Conservation (phyloP, 345 rosid genomes). For the Rhodamnia argentea region DNA sequence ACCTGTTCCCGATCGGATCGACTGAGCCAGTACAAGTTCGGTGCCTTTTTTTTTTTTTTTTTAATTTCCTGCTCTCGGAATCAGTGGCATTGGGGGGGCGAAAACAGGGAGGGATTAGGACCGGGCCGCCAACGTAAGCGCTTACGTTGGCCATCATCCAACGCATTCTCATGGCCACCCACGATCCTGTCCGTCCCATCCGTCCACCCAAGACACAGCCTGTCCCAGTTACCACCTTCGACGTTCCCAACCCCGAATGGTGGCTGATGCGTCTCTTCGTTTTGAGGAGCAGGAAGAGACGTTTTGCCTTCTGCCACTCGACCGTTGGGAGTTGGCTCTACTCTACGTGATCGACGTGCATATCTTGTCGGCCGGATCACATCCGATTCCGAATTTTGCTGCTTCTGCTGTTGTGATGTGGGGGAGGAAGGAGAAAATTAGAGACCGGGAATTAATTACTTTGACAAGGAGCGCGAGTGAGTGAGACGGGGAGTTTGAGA, state of each 20-base stretch:
- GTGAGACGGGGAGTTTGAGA: too few species aligned
- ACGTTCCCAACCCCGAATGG: background rate
- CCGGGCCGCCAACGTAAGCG: background rate
- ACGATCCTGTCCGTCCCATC: background rate
- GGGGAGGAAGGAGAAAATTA: background rate
- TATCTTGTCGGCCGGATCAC: background rate
- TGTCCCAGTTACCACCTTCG: background rate
- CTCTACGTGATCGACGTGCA: rapidly evolving
- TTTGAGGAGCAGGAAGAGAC: background rate
- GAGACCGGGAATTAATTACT: too few species aligned
- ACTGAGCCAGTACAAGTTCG: background rate
- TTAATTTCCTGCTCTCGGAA: too few species aligned
- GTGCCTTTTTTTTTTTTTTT: background rate
- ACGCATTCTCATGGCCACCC: background rate
- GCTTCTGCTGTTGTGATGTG: background rate
- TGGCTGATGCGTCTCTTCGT: background rate
- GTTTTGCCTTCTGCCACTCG: background rate
- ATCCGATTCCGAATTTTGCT: background rate
- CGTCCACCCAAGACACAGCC: background rate
- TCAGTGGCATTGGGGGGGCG: background rate
- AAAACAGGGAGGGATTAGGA: background rate
- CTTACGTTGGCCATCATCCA: background rate
- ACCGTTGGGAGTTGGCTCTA: background rate
- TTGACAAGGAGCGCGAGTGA: too few species aligned
- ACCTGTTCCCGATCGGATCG: background rate